A percentile compares a stretch with the other conserved stretches of the same genome.
Evolutionary conservation across 495 filamentous ascomycete species (phyloP).

Genomic region (Talaromyces stipitatus): DNA sequence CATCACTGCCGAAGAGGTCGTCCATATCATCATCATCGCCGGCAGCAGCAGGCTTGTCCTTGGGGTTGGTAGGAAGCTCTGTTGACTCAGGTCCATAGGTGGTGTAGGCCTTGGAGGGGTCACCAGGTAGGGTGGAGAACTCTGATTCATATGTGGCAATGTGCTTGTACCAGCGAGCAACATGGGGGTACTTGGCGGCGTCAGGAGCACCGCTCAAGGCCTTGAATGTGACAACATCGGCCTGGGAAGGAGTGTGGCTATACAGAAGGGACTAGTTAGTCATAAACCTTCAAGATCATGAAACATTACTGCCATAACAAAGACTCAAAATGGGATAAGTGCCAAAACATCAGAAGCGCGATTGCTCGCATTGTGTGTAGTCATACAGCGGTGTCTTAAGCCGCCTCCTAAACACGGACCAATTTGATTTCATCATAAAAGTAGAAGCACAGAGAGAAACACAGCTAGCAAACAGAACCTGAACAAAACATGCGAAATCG

Average conservation of each 20-base stretch:
- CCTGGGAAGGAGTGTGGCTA: constrained; percentile 83
- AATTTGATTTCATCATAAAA: constrained; percentile 81
- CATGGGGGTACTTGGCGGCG: constrained; percentile 82
- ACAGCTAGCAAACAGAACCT: constrained; percentile 5
- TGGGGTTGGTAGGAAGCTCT: constrained; percentile 70
- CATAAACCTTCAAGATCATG: constrained; percentile 11
- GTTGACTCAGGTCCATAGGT: constrained; percentile 81
- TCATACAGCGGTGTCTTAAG: constrained; percentile 93
- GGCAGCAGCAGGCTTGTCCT: constrained; percentile 71
- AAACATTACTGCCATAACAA: not conserved
- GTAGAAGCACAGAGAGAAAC: constrained; percentile 8
- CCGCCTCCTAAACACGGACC: constrained; percentile 99
- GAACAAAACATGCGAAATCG: constrained; percentile 9
- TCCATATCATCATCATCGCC: constrained; percentile 77
- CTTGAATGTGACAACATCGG: constrained; percentile 93
- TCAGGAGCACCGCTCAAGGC: constrained; percentile 68
- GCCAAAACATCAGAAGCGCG: constrained; percentile 68
- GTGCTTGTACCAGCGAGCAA: constrained; percentile 98
- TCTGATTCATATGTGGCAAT: constrained; percentile 84
- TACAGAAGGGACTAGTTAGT: constrained; percentile 25
- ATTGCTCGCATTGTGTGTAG: constrained; percentile 69
- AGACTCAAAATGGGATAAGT: constrained; percentile 9
- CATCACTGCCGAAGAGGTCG: constrained; percentile 82
- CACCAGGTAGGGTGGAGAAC: constrained; percentile 85
- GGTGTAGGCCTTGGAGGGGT: constrained; percentile 79